Evolutionary conservation across 192 early-diverging fungal genomes (phyloP).

Genomic region (Rhizophagus sp.): DNA sequence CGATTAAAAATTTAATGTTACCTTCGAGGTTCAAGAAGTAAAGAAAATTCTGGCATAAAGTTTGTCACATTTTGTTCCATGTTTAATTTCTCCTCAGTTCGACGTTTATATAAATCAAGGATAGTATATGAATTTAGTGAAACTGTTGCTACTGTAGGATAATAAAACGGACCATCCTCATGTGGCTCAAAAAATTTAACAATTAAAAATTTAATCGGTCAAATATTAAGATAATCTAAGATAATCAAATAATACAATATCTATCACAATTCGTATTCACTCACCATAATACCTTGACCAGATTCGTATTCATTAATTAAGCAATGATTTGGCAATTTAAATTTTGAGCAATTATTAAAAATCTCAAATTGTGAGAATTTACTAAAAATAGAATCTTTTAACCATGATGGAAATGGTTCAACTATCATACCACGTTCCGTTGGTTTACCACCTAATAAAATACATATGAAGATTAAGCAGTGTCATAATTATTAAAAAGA

Average conservation of each 20-base stretch:
- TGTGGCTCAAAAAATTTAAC: slow-evolving; percentile 37
- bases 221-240: neutral
- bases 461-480: neutral
- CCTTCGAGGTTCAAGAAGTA: slow-evolving; percentile 47
- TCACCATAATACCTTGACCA: slow-evolving; percentile 55
- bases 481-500: neutral
- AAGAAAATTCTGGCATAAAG: slow-evolving; percentile 37
- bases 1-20: neutral
- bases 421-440: slow-evolving; percentile 42
- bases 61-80: neutral
- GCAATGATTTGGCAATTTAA: slow-evolving; percentile 46
- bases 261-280: neutral
- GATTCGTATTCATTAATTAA: slow-evolving; percentile 55
- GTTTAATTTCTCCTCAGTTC: too few relatives aligned
- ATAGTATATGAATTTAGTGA: slow-evolving; percentile 48
- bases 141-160: slow-evolving; percentile 52
- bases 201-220: neutral
- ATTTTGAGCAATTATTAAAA: slow-evolving; percentile 30
- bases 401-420: slow-evolving; percentile 45
- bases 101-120: slow-evolving; percentile 45
- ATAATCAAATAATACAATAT: neutral
- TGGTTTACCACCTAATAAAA: slow-evolving; percentile 36
- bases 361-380: slow-evolving; percentile 34
- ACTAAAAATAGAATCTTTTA: slow-evolving; percentile 34
- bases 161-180: slow-evolving; percentile 52